These are phyloP conservation scores for Microcos paniculata DNA, from an alignment of 345 rosid species.

Conservation along the genomic window DNA sequence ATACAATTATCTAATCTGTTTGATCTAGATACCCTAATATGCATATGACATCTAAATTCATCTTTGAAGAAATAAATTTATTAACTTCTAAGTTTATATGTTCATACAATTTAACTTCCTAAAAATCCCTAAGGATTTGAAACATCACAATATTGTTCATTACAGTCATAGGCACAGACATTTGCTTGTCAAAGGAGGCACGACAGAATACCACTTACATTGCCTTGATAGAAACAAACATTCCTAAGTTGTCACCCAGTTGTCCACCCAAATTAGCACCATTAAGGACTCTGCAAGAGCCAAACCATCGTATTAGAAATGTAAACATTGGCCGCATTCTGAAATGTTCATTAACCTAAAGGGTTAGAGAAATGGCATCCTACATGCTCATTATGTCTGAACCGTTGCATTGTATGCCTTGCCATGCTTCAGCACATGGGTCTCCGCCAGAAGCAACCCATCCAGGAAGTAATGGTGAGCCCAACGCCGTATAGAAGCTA, in stretches of 20 bases:
- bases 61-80: background rate
- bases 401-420: slow-evolving; percentile 72
- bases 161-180: slow-evolving; percentile 9
- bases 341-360: background rate
- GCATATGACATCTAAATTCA: background rate
- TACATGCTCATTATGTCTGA: slow-evolving; percentile 40
- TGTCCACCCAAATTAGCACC: slow-evolving; percentile 94
- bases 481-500: no score
- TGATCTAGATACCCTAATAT: no score
- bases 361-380: background rate
- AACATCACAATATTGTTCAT: slow-evolving; percentile 13
- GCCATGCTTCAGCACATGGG: slow-evolving; percentile 91
- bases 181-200: slow-evolving; percentile 30
- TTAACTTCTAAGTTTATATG: background rate
- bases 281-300: slow-evolving; percentile 59
- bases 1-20: background rate
- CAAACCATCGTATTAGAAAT: background rate
- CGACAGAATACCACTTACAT: slow-evolving; percentile 54
- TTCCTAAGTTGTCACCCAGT: slow-evolving; percentile 67
- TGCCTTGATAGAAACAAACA: slow-evolving; percentile 65
- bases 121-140: background rate
- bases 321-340: background rate
- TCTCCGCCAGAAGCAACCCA: slow-evolving; percentile 91
- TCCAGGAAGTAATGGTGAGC: slow-evolving; percentile 51
- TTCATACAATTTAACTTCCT: background rate